These are phyloP conservation scores for Odontarrhena argentea DNA, from an alignment of 345 rosid genomes.

Conservation along the genomic window DNA sequence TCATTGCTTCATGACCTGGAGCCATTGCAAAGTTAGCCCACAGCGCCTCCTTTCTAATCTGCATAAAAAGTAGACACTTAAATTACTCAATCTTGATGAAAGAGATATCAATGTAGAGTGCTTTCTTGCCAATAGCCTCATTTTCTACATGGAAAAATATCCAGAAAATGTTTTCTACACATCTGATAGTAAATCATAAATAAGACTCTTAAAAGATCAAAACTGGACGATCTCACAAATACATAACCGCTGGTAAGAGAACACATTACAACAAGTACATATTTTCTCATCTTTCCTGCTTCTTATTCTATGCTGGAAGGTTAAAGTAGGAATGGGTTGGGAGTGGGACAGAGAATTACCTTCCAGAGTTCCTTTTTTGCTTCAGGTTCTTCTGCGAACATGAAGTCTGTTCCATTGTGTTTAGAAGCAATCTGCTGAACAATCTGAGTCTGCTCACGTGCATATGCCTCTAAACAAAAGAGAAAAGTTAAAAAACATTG, in stretches of 20 bases:
- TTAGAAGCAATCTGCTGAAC: conserved; percentile 82
- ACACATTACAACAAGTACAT: conserved; percentile 2
- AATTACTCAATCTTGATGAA: not conserved
- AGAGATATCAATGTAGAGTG: not conserved
- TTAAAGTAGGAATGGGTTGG: conserved; percentile 4
- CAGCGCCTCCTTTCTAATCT: conserved; percentile 91
- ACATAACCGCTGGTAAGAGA: conserved; percentile 18
- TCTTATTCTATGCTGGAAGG: conserved; percentile 2
- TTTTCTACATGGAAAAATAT: conserved; percentile 1
- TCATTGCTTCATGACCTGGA: conserved; percentile 83
- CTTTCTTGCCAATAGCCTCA: not conserved
- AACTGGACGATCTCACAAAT: not conserved
- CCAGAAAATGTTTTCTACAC: not conserved
- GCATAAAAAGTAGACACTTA: conserved; percentile 26
- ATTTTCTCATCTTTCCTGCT: conserved; percentile 10
- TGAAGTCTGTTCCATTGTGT: conserved; percentile 85
- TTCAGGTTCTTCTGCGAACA: conserved; percentile 80
- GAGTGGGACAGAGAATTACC: conserved; percentile 45
- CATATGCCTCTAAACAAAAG: conserved; percentile 66
- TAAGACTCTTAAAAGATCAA: not conserved
- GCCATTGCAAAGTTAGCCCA: conserved; percentile 93
- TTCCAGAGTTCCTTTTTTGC: conserved; percentile 91
- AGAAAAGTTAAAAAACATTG: not conserved
- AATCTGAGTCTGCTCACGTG: conserved; percentile 75
- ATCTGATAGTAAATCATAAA: not conserved